Conservation (phyloP, 2,329 filamentous ascomycete species). For the Fusarium neocosmosporiellum region DNA sequence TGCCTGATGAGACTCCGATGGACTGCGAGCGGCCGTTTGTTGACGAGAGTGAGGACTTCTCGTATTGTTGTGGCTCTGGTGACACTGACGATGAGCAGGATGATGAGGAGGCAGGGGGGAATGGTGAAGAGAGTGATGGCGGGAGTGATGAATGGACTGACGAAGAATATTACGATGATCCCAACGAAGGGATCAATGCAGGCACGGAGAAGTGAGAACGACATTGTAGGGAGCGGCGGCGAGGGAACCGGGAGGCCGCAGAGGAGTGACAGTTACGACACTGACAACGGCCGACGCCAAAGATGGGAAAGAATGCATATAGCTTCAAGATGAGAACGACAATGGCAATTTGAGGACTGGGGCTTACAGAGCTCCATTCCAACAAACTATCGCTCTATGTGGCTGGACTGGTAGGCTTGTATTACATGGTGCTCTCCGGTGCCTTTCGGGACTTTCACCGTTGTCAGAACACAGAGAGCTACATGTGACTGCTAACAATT, state of each 20-base stretch:
- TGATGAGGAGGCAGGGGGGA: background rate
- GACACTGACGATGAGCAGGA: background rate
- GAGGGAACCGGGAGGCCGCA: background rate
- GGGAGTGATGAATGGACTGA: background rate
- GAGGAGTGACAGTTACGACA: background rate
- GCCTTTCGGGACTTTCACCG: background rate
- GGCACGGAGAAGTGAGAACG: background rate
- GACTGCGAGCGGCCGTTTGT: background rate
- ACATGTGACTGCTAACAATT: too few relatives aligned
- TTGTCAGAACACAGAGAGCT: too few relatives aligned
- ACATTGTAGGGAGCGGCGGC: background rate
- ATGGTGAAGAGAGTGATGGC: background rate
- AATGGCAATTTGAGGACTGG: background rate
- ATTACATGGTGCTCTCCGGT: background rate
- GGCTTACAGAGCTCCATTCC: background rate
- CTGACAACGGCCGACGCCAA: background rate
- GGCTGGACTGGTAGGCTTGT: background rate
- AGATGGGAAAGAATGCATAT: background rate
- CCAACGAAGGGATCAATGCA: background rate
- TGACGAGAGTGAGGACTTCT: background rate
- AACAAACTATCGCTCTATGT: background rate
- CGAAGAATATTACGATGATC: background rate
- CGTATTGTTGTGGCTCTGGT: background rate
- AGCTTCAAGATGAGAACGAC: background rate
- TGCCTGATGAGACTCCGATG: constrained; percentile 7